Conservation (phyloP, 2,329 filamentous ascomycete genomes). For the Cordyceps tenuipes region DNA sequence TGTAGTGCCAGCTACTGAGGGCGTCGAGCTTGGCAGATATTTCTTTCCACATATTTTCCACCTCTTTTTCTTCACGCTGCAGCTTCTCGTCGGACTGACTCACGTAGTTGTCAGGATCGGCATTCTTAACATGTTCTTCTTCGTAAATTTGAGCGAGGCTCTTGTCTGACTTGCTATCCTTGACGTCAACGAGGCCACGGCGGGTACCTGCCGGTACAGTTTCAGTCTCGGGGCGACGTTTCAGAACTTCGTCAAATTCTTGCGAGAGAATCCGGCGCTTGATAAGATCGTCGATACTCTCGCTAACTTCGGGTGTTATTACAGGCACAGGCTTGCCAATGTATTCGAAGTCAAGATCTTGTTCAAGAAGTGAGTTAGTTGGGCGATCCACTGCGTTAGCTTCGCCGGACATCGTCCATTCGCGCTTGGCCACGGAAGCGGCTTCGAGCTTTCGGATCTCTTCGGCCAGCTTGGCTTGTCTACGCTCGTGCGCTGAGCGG, state of each 20-base stretch:
- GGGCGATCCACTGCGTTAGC: constrained; percentile 75
- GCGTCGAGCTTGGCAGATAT: constrained; percentile 75
- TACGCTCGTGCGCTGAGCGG: constrained; percentile 75
- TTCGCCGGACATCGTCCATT: constrained; percentile 88
- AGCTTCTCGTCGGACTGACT: constrained; percentile 77
- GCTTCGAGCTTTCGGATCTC: constrained; percentile 90
- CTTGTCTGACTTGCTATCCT: constrained; percentile 81
- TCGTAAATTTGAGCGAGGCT: constrained; percentile 90
- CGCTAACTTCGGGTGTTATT: constrained; percentile 82
- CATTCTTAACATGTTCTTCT: constrained; percentile 73
- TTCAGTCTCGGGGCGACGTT: constrained; percentile 68
- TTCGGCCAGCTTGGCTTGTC: constrained; percentile 75
- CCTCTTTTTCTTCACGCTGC: constrained; percentile 72
- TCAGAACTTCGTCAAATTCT: constrained; percentile 87
- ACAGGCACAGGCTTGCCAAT: constrained; percentile 91
- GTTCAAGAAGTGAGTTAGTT: constrained; percentile 83
- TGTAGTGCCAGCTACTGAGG: constrained; percentile 91
- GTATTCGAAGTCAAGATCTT: constrained; percentile 93
- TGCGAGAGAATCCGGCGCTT: constrained; percentile 84
- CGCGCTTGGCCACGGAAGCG: constrained; percentile 77
- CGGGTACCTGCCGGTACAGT: constrained; percentile 52
- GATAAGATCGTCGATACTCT: constrained; percentile 87
- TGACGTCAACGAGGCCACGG: constrained; percentile 69
- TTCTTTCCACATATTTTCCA: constrained; percentile 74
- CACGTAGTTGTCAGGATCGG: constrained; percentile 70